Conservation (phyloP, 2,329 filamentous ascomycete genomes). For the Exophiala spinifera region DNA sequence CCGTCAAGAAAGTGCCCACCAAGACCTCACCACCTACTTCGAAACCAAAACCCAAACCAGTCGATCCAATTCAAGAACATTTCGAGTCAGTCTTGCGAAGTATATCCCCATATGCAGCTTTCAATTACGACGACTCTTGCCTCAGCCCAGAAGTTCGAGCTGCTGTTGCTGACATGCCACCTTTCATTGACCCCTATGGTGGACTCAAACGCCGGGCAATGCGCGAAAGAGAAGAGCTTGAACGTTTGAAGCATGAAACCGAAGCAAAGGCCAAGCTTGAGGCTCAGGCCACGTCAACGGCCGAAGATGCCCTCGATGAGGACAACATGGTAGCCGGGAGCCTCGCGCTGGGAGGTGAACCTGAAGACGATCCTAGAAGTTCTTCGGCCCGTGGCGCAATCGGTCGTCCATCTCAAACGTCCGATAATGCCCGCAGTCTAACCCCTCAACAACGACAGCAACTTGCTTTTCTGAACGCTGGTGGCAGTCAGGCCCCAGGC, state of each 20-base stretch:
- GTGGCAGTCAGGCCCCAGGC: constrained; percentile 54
- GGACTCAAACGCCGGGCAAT: constrained; percentile 76
- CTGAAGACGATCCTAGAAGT: constrained; percentile 64
- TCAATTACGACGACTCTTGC: constrained; percentile 51
- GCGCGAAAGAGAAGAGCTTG: constrained; percentile 67
- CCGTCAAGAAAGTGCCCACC: constrained; percentile 20
- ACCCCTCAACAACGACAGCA: constrained; percentile 78
- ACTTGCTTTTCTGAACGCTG: constrained; percentile 3
- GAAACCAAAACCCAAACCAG: constrained; percentile 29
- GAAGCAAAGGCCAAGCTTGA: constrained; percentile 54
- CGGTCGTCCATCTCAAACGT: constrained; percentile 69
- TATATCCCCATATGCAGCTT: constrained; percentile 50
- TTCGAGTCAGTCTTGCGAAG: constrained; percentile 46
- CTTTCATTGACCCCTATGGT: constrained; percentile 77
- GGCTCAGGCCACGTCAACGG: constrained; percentile 36
- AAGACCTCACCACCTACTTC: constrained; percentile 31
- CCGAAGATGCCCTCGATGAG: constrained; percentile 54
- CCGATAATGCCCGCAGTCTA: constrained; percentile 63
- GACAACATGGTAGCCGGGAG: constrained; percentile 81
- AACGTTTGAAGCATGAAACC: constrained; percentile 52
- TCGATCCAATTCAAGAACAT: constrained; percentile 21
- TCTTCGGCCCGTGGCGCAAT: constrained; percentile 54
- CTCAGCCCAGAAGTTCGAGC: constrained; percentile 49
- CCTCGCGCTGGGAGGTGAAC: constrained; percentile 85
- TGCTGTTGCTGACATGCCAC: constrained; percentile 61